phyloP scores from a whole-genome alignment of 2,329 filamentous ascomycete species.

The Cladobotryum protrusum region DNA sequence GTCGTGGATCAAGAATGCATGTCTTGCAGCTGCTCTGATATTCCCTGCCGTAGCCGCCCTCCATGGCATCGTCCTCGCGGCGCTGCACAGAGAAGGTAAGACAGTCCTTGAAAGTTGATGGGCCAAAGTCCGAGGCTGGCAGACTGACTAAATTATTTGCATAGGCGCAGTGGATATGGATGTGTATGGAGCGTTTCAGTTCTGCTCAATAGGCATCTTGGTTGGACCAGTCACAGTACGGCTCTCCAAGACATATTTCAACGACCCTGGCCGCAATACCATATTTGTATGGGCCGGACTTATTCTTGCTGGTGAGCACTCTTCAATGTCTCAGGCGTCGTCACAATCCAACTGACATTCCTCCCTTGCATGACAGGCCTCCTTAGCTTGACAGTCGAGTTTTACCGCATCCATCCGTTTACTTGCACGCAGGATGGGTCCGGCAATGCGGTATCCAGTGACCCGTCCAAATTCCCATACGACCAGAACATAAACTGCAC shows the following conservation, averaged over 20 bases:
- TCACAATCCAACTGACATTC: background rate
- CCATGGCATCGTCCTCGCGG: conserved; percentile 56
- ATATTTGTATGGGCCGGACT: conserved; percentile 62
- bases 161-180: conserved; percentile 61
- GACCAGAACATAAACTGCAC: conserved; percentile 35
- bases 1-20: conserved; percentile 57
- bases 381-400: conserved; percentile 57
- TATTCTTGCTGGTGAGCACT: conserved; percentile 47
- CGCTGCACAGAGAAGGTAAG: conserved; percentile 53
- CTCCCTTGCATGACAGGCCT: conserved; percentile 36
- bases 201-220: conserved; percentile 60
- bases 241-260: conserved; percentile 58
- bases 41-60: conserved; percentile 59
- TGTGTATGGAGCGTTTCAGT: conserved; percentile 60
- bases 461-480: conserved; percentile 39
- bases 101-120: background rate
- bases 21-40: conserved; percentile 55
- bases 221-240: conserved; percentile 57
- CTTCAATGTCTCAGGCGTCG: background rate
- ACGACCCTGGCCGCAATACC: conserved; percentile 55
- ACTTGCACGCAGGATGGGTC: conserved; percentile 36
- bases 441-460: conserved; percentile 30
- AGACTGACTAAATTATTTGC: background rate
- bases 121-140: no score
- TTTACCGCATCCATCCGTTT: conserved; percentile 47